Conservation (phyloP, 169 alveolate genomes). For the Eimeria maxima region DNA sequence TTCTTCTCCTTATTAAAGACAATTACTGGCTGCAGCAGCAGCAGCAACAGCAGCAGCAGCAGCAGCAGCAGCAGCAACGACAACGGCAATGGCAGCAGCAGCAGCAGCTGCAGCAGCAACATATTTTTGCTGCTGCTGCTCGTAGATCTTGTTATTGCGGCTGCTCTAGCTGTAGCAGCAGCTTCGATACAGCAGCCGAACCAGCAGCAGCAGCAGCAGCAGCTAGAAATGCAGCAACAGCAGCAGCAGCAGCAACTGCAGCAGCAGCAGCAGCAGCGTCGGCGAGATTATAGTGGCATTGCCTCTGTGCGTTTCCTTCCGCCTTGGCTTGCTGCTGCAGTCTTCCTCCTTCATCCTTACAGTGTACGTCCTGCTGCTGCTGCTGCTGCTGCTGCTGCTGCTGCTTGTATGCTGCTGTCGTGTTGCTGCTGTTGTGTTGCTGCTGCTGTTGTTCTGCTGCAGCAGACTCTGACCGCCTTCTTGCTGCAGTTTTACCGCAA, state of each 20-base stretch:
- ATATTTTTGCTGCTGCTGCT: not conserved
- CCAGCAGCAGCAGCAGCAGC: conserved; percentile 7
- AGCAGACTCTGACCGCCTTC: not conserved
- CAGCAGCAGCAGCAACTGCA: not conserved
- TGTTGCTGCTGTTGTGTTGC: not conserved
- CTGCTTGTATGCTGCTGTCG: conserved; percentile 9
- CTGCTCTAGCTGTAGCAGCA: conserved; percentile 37
- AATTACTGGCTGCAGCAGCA: not conserved
- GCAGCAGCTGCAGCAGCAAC: not conserved
- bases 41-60: conserved; percentile 8
- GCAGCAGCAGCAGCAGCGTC: conserved; percentile 5
- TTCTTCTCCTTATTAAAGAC: not conserved
- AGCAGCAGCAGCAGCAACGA: conserved; percentile 8
- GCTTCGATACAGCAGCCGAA: not conserved
- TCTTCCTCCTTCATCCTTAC: conserved; percentile 35
- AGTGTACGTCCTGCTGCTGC: conserved; percentile 30
- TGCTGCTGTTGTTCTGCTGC: conserved; percentile 24
- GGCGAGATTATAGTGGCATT: not conserved
- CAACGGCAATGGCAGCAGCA: not conserved
- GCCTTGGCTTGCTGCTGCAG: conserved; percentile 22
- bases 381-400: conserved; percentile 36
- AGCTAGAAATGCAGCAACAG: not conserved
- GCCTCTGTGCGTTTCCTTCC: not conserved
- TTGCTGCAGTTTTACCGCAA: not conserved
- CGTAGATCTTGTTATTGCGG: conserved; percentile 34